Evolutionary conservation across 257 asterid species (phyloP), one percentile per base, ranked within the genome.

Genomic region (Craterostigma plantagineum): DNA sequence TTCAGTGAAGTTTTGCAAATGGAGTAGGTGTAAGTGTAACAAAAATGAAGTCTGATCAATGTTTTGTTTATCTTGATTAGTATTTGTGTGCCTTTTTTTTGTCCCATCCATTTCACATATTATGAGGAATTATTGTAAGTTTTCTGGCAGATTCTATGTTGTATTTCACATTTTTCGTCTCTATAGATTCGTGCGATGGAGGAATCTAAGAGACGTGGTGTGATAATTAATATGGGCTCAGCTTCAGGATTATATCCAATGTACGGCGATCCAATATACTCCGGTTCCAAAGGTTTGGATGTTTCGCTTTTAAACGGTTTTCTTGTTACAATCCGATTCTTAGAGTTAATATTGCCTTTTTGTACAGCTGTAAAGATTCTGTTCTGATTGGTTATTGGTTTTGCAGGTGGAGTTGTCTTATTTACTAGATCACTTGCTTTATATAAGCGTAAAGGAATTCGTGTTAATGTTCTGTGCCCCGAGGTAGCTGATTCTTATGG

Each of bases 251-350:
- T 90, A 39, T 90, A 79, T 61, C 95, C 98, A 40, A 68, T 83
- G 92, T 61, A 49, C 53, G 36, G 4, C 9, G 92, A 75, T 47
- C 95, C 98, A 60, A 70, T 79, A 43, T 90, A 90, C 66, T 74
- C 98, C 53, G 93, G 74, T 51, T 18, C 93, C 33, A 90, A 82
- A 79, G 98, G 98, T 87, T 43, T n/a, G n/a, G n/a, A n/a, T n/a
- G n/a, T n/a, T n/a, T 47, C 40, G 38, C 14, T 36, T 36, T 36
- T 10, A 36, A 36, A 2, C 14, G 14, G 14, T 36, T 30, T 49
- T 34, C 48, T 33, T 38, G 10, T 52, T 49, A 47, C 9, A 11
- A 36, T 9, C 14, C 33, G 45, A 17, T 13, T 8, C 33, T 37
- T 34, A n/a, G 38, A 16, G 14, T 43, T 16, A 14, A 15, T 47